Evolutionary conservation across 2,329 filamentous ascomycete species (phyloP).

Genomic region (Colletotrichum musae): DNA sequence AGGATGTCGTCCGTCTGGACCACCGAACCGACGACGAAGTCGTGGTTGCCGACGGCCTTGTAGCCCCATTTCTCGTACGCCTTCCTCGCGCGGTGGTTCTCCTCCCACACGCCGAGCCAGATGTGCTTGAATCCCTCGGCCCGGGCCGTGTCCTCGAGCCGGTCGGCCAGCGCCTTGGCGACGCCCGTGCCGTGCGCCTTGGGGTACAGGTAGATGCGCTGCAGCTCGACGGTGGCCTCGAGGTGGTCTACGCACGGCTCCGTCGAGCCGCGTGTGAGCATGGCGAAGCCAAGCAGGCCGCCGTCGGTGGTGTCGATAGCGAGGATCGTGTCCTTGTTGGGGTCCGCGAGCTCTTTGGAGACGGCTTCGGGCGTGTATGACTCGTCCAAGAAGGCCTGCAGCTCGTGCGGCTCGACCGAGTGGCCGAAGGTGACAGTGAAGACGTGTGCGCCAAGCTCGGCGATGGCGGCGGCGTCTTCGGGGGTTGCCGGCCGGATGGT

Average conservation of each 20-base stretch:
- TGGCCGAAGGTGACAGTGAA: conserved; percentile 59
- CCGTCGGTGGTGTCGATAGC: conserved; percentile 38
- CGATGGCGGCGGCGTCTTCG: conserved; percentile 49
- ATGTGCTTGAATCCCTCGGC: conserved; percentile 55
- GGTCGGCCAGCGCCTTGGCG: conserved; percentile 51
- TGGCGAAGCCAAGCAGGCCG: conserved; percentile 56
- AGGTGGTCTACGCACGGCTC: conserved; percentile 55
- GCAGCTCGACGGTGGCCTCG: conserved; percentile 54
- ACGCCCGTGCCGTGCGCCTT: conserved; percentile 55
- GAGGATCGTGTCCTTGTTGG: conserved; percentile 47
- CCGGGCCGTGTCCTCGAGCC: conserved; percentile 51
- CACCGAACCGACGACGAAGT: conserved; percentile 57
- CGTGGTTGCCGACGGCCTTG: conserved; percentile 54
- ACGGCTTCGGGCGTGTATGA: conserved; percentile 54
- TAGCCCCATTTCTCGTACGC: conserved; percentile 60
- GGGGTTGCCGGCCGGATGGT: conserved; percentile 14
- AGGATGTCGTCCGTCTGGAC: conserved; percentile 61
- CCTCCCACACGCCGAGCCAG: conserved; percentile 65
- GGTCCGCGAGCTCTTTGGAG: conserved; percentile 44
- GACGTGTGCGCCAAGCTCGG: conserved; percentile 51
- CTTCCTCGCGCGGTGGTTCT: conserved; percentile 55
- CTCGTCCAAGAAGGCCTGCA: conserved; percentile 55
- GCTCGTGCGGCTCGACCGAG: conserved; percentile 54
- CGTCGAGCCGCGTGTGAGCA: conserved; percentile 53
- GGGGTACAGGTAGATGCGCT: conserved; percentile 58